Conservation (phyloP, 805 yeast genomes). For the Maudiozyma serrabonitensis region DNA sequence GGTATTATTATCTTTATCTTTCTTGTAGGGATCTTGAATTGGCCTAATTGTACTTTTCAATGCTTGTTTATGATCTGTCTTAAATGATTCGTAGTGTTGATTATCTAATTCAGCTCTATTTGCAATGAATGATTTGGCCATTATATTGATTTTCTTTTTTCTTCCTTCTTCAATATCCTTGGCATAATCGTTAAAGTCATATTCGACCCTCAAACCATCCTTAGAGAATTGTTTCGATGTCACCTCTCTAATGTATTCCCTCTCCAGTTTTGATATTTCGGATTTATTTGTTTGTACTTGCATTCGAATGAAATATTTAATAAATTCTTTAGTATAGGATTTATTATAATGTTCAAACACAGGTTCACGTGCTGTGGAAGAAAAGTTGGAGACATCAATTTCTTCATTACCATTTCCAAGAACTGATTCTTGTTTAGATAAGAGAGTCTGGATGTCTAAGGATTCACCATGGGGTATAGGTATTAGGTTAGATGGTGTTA, state of each 20-base stretch:
- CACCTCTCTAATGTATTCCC: constrained; percentile 14
- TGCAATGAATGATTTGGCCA: constrained; percentile 7
- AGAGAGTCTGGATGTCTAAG: constrained; percentile 45
- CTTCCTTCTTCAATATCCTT: constrained; percentile 14
- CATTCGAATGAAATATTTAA: constrained; percentile 21
- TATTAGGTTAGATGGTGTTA: constrained; percentile 75
- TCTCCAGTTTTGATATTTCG: constrained; percentile 18
- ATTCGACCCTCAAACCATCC: constrained; percentile 7
- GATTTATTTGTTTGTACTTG: constrained; percentile 22
- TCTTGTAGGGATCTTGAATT: background rate
- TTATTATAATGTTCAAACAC: constrained; percentile 26
- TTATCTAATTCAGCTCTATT: constrained; percentile 1
- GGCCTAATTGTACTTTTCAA: background rate
- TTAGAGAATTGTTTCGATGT: constrained; percentile 9
- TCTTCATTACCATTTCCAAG: constrained; percentile 12
- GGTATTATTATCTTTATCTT: background rate
- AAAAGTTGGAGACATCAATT: constrained; percentile 15
- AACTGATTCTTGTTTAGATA: constrained; percentile 31
- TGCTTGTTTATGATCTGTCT: background rate
- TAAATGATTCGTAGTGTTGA: constrained; percentile 5
- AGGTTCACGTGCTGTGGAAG: constrained; percentile 20
- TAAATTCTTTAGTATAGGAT: constrained; percentile 17
- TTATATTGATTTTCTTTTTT: constrained; percentile 14
- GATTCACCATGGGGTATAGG: constrained; percentile 76
- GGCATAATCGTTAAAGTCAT: constrained; percentile 19